Base-by-base conservation (phyloP, 495 filamentous ascomycete species). In the Neurospora sp. region DNA sequence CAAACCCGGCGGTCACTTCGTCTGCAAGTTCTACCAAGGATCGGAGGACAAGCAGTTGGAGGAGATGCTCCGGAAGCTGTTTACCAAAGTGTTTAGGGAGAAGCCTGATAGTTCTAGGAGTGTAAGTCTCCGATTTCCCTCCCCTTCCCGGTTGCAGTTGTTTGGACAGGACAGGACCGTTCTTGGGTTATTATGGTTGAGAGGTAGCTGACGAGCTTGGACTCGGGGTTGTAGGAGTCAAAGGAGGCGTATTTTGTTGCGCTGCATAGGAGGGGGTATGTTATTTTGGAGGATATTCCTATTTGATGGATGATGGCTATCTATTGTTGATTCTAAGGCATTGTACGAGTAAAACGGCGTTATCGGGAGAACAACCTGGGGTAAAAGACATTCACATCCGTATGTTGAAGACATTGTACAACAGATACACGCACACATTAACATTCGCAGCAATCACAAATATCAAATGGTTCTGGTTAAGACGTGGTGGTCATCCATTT, bases 21-120 rank as follows among this genome's bases (percentile, higher is more conserved):
- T 99, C 40, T 98, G 96, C 86, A 99, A 99, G 82, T 98, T 97
- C 81, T 99, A 98, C 80, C 92, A 95, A 78, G 96, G 96, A 5
- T 79, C 85, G 5, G 93, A 97, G 76, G 94, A 98, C 78, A 93
- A 91, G 81, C 83, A 83, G 5, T 79, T 99, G 31, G 93, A 97
- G 82, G 82, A 78, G 72, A 85, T 87, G 74, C 83, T 98, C 46
- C 93, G 86, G 75, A 86, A 86, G 46, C 81, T 96, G 74, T 99
- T 98, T 77, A 80, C 82, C 18, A 91, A 88, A 73, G 95, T 98
- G 20, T 86, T 92, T 76, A 83, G 94, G 71, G 90, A 94, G 72
- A 99, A 99, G 80, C 96, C 96, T 12, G 90, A 94, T 69, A 91
- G 93, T 20, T 98, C 96, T 46, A 88, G 96, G 77, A 91, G 85